Percentiles rank a stretch among this genome's conserved stretches.
Evolutionary conservation across 768 basidiomycete species (phyloP).

Genomic region (Phanerodontia chrysosporium): DNA sequence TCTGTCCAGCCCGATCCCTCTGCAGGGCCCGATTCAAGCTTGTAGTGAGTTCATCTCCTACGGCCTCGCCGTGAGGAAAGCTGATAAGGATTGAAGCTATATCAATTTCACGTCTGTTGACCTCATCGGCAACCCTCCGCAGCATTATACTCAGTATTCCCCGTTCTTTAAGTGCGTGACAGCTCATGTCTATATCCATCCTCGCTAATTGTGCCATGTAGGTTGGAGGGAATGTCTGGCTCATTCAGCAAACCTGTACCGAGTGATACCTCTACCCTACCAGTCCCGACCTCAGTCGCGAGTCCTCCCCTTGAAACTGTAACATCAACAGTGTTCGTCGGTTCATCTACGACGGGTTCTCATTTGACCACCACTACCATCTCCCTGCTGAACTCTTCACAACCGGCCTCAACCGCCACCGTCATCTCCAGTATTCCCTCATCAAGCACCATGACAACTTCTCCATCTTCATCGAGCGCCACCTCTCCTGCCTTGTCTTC

Average conservation of each 20-base stretch:
- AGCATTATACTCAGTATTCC: conserved; percentile 32
- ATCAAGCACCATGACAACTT: too few species aligned
- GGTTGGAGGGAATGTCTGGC: conserved; percentile 57
- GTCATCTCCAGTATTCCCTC: too few species aligned
- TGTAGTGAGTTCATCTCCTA: conserved; percentile 46
- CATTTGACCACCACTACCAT: too few species aligned
- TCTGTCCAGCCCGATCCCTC: conserved; percentile 54
- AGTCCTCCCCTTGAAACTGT: conserved; percentile 15
- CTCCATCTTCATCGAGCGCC: too few species aligned
- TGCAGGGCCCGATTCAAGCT: conserved; percentile 52
- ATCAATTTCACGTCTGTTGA: conserved; percentile 49
- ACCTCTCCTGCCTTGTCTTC: too few species aligned
- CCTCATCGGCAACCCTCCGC: conserved; percentile 16
- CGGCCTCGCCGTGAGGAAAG: neutral
- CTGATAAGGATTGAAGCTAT: conserved; percentile 41
- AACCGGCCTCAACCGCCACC: too few species aligned
- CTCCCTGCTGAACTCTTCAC: too few species aligned
- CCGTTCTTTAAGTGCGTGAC: conserved; percentile 43
- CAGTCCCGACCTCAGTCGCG: conserved; percentile 34
- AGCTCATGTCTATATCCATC: neutral
- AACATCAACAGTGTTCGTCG: conserved; percentile 31
- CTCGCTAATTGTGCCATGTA: conserved; percentile 21
- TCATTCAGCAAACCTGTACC: conserved; percentile 47
- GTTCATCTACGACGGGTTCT: conserved; percentile 14
- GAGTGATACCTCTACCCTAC: conserved; percentile 41